These are phyloP conservation scores for Backusella westeae DNA, from an alignment of 192 early-diverging fungal genomes.

Conservation along the genomic window DNA sequence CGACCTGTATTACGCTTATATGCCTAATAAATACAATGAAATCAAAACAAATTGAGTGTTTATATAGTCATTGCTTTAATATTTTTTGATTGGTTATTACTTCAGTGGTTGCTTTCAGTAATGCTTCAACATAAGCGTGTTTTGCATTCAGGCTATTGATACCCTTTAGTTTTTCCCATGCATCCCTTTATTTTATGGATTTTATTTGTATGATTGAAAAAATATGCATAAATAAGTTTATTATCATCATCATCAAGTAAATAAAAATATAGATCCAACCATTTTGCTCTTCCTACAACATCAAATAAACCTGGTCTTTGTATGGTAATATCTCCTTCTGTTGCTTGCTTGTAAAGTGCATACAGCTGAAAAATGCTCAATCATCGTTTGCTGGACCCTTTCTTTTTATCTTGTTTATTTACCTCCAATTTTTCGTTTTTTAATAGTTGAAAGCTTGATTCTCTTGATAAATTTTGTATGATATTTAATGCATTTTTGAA, in stretches of 20 bases:
- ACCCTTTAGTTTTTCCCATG: constrained; percentile 37
- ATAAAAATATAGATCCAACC: constrained; percentile 15
- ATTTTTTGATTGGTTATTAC: not conserved
- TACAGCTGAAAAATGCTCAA: constrained; percentile 33
- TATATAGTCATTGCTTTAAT: too few species aligned
- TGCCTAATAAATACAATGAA: constrained; percentile 15
- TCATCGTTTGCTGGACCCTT: not conserved
- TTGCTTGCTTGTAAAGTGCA: constrained; percentile 50
- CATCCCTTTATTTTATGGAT: constrained; percentile 28
- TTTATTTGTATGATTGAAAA: not conserved
- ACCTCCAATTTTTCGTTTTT: constrained; percentile 33
- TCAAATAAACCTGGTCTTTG: constrained; percentile 46
- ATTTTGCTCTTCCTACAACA: constrained; percentile 44
- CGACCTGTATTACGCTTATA: constrained; percentile 3
- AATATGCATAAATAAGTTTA: not conserved
- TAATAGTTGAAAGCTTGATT: not conserved
- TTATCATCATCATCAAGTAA: not conserved
- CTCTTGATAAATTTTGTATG: constrained; percentile 26
- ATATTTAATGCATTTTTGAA: constrained; percentile 35
- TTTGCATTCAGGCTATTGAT: constrained; percentile 42
- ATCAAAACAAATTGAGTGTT: not conserved
- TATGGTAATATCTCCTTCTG: constrained; percentile 36
- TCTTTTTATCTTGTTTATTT: not conserved
- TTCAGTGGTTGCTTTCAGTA: constrained; percentile 25
- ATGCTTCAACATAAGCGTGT: constrained; percentile 32